Conservation (phyloP, 2,329 filamentous ascomycete genomes). For the Celoporthe dispersa region DNA sequence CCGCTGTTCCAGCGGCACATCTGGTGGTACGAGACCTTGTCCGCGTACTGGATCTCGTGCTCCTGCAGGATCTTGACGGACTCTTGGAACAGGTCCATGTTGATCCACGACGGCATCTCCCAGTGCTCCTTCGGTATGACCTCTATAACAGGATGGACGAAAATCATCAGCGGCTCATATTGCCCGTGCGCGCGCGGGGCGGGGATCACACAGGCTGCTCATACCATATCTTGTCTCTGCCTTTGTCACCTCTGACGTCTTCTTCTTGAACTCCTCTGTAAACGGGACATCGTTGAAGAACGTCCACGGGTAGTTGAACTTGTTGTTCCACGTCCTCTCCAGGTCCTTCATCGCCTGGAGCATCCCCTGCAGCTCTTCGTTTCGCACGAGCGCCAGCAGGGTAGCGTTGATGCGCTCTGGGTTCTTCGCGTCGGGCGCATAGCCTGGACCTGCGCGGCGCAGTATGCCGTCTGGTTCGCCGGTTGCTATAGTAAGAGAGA, state of each 20-base stretch:
- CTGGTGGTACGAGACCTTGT: constrained; percentile 90
- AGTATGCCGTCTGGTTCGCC: constrained; percentile 81
- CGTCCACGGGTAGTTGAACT: constrained; percentile 99
- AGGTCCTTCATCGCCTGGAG: constrained; percentile 88
- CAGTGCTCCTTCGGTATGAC: constrained; percentile 94
- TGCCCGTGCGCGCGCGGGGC: constrained; percentile 22
- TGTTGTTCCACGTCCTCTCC: constrained; percentile 94
- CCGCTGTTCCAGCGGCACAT: constrained; percentile 99
- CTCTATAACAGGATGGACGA: constrained; percentile 54
- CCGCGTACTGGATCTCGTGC: constrained; percentile 87
- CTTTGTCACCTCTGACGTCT: constrained; percentile 81
- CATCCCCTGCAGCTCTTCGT: constrained; percentile 84
- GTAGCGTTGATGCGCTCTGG: constrained; percentile 92
- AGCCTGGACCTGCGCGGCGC: constrained; percentile 74
- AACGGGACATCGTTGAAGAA: constrained; percentile 98
- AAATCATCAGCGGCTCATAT: constrained; percentile 11
- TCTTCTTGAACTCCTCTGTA: constrained; percentile 86
- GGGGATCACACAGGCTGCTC: constrained; percentile 29
- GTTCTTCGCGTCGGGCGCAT: constrained; percentile 74
- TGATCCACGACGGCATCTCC: constrained; percentile 91
- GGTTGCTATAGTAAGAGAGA: constrained; percentile 61
- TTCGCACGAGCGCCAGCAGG: constrained; percentile 87
- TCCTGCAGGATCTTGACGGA: constrained; percentile 83
- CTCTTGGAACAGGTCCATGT: constrained; percentile 81
- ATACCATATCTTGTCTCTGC: constrained; percentile 85